phyloP scores from a whole-genome alignment of 2,329 filamentous ascomycete species.

The Nigrospora osmanthi region DNA sequence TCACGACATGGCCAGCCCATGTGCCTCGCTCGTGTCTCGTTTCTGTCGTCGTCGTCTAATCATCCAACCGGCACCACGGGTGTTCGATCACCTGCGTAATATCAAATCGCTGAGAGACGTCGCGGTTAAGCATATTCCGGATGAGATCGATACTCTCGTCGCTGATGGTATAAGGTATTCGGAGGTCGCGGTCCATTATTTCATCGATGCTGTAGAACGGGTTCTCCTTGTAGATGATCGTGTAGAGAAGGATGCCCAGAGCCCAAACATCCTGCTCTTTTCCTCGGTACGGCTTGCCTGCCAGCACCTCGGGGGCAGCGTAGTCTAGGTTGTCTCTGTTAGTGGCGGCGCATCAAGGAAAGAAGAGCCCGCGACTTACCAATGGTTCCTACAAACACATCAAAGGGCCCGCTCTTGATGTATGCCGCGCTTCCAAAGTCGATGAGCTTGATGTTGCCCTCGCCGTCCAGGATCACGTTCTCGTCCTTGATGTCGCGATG shows the following conservation, averaged over 20 bases:
- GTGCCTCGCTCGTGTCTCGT: not conserved
- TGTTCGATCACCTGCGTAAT: conserved; percentile 85
- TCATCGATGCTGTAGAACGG: conserved; percentile 98
- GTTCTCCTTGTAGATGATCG: conserved; percentile 99
- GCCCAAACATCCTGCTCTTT: conserved; percentile 99
- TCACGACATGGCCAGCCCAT: too few relatives aligned
- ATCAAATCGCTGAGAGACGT: conserved; percentile 74
- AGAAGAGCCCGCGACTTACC: conserved; percentile 48
- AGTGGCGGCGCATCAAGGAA: too few relatives aligned
- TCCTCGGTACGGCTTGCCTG: conserved; percentile 83
- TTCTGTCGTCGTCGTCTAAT: conserved; percentile 1
- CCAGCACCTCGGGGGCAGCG: conserved; percentile 93
- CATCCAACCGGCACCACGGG: conserved; percentile 58
- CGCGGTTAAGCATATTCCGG: conserved; percentile 82
- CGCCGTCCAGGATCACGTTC: conserved; percentile 92
- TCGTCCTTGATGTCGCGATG: conserved; percentile 99
- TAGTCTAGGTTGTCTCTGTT: conserved; percentile 58
- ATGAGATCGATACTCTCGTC: conserved; percentile 92
- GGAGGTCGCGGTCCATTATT: conserved; percentile 94
- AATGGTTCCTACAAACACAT: conserved; percentile 97
- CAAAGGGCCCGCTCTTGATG: conserved; percentile 96
- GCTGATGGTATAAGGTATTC: conserved; percentile 81
- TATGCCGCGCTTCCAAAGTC: conserved; percentile 98
- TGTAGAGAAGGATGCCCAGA: conserved; percentile 92
- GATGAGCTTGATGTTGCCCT: conserved; percentile 92